phyloP scores from a whole-genome alignment of 148 eudicot species.

The Polygonum aviculare region DNA sequence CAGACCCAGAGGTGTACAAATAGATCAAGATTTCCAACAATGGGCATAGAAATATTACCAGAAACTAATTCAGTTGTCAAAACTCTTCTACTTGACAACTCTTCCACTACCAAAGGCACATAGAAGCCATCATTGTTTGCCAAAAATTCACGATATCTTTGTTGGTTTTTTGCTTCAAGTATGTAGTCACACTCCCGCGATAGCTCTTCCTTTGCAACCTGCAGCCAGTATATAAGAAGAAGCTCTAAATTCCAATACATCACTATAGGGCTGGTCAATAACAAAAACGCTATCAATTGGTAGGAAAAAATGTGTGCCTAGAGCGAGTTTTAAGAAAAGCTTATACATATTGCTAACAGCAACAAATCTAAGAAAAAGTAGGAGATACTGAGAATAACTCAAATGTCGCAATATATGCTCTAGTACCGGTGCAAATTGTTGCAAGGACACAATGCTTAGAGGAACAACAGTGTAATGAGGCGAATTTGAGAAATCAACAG shows the following conservation, averaged over 20 bases:
- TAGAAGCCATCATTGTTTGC: constrained; percentile 57
- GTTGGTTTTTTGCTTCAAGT: constrained; percentile 72
- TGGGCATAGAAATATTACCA: constrained; percentile 29
- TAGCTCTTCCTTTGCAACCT: constrained; percentile 99
- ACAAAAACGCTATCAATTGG: neutral
- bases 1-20: neutral
- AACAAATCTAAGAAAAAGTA: neutral
- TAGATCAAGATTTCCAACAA: neutral
- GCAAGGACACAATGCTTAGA: neutral
- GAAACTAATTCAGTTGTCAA: constrained; percentile 75
- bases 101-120: constrained; percentile 76
- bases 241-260: neutral
- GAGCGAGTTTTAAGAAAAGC: neutral
- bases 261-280: neutral
- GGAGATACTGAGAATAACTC: neutral
- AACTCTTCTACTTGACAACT: constrained; percentile 74
- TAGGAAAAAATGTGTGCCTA: neutral
- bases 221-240: constrained; percentile 1
- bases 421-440: neutral
- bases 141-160: constrained; percentile 44
- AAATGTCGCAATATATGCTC: neutral
- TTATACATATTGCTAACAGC: neutral
- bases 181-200: constrained; percentile 90
- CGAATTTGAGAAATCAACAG: neutral
- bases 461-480: neutral